These are phyloP conservation scores for Pichia sp. DNA, from an alignment of 1,139 yeast genomes.

Conservation along the genomic window DNA sequence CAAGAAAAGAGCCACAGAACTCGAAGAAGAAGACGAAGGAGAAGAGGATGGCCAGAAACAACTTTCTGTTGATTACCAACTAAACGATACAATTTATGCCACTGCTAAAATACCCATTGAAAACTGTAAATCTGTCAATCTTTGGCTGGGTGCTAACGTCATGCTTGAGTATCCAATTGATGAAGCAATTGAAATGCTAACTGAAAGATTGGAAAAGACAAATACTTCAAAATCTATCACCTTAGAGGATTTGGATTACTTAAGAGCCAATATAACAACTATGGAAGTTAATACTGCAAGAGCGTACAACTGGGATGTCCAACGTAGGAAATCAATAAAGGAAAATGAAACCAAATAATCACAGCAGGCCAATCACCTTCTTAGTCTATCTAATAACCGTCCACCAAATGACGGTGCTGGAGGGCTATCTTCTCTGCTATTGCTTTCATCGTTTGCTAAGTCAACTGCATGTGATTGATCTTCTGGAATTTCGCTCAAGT, in stretches of 20 bases:
- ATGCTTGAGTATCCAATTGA: constrained; percentile 91
- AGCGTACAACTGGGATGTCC: constrained; percentile 93
- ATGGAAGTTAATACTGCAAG: constrained; percentile 98
- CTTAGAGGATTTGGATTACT: constrained; percentile 79
- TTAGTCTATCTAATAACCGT: constrained; percentile 51
- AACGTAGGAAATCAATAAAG: constrained; percentile 42
- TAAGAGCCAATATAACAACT: constrained; percentile 90
- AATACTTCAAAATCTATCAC: constrained; percentile 51
- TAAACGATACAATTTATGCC: constrained; percentile 87
- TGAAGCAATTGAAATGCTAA: constrained; percentile 72
- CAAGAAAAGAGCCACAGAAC: constrained; percentile 32
- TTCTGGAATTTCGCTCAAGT: constrained; percentile 11
- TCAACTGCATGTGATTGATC: constrained; percentile 3
- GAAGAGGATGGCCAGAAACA: constrained; percentile 27
- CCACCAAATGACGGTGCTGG: constrained; percentile 55
- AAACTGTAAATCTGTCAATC: constrained; percentile 48
- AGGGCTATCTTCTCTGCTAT: constrained; percentile 39
- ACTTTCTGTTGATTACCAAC: constrained; percentile 72
- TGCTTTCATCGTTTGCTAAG: constrained; percentile 9
- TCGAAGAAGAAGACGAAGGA: constrained; percentile 24
- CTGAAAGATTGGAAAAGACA: constrained; percentile 58
- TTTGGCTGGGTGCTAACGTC: constrained; percentile 97
- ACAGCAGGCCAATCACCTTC: constrained; percentile 26
- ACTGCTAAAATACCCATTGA: constrained; percentile 65
- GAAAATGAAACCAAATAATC: not conserved